These are phyloP conservation scores for Rehmannia glutinosa DNA, from an alignment of 257 asterid species.

Conservation along the genomic window DNA sequence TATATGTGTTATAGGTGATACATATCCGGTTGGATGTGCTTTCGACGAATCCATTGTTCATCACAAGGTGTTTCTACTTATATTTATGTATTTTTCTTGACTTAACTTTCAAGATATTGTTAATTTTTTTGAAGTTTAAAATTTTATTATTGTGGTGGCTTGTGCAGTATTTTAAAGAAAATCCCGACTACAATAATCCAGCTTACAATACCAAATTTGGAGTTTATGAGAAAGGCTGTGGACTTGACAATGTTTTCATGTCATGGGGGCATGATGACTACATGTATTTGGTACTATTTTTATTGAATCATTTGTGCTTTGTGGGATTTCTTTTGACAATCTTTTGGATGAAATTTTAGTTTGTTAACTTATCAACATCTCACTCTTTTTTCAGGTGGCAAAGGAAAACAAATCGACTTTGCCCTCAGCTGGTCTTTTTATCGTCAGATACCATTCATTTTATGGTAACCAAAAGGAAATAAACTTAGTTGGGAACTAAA, in stretches of 20 bases:
- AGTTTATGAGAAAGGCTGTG: slow-evolving; percentile 66
- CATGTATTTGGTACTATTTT: slow-evolving; percentile 64
- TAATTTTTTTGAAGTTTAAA: neutral
- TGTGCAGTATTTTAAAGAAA: slow-evolving; percentile 62
- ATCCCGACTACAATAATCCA: slow-evolving; percentile 49
- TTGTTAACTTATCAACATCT: too few species aligned
- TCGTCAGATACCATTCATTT: slow-evolving; percentile 82
- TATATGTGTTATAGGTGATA: slow-evolving; percentile 44
- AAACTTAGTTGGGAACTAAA: too few species aligned
- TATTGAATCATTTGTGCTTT: too few species aligned
- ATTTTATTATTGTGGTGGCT: neutral
- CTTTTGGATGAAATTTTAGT: too few species aligned
- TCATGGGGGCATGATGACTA: slow-evolving; percentile 98
- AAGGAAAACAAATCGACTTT: slow-evolving; percentile 65
- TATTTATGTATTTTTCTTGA: neutral
- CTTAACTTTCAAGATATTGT: neutral
- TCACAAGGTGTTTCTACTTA: slow-evolving; percentile 74
- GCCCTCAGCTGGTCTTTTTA: slow-evolving; percentile 77
- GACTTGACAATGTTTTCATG: slow-evolving; percentile 71
- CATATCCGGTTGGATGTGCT: slow-evolving; percentile 90
- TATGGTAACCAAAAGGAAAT: slow-evolving; percentile 36
- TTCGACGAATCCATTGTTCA: slow-evolving; percentile 72
- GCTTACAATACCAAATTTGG: slow-evolving; percentile 60
- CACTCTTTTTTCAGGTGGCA: slow-evolving; percentile 58
- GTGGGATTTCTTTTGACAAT: neutral